Evolutionary conservation across 257 asterid species (phyloP).

Genomic region (Gynochthodes officinalis): DNA sequence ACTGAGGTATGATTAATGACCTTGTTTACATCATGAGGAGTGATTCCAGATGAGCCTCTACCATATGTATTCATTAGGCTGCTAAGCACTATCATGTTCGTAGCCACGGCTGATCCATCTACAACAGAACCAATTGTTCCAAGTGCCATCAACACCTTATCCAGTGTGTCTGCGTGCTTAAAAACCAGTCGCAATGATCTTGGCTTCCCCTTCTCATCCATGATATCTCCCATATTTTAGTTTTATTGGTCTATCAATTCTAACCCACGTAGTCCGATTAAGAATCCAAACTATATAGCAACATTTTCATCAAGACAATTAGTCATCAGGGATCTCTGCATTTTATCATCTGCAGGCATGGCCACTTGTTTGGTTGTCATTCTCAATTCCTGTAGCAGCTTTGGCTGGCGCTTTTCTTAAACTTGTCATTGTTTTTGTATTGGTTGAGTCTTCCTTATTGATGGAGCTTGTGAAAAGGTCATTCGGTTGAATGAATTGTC

Average conservation of each 20-base stretch:
- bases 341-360: not conserved
- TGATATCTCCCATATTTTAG: not conserved
- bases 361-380: not conserved
- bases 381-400: not conserved
- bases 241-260: no score
- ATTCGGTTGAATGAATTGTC: no score
- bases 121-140: constrained; percentile 15
- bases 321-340: not conserved
- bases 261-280: not conserved
- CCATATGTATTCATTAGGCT: constrained; percentile 18
- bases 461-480: no score
- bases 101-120: constrained; percentile 6
- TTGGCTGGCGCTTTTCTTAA: not conserved
- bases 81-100: constrained; percentile 6
- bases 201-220: not conserved
- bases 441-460: not conserved
- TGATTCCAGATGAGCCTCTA: constrained; percentile 7
- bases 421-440: not conserved
- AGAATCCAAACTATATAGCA: not conserved
- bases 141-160: constrained; percentile 13
- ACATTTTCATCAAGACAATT: not conserved
- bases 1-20: not conserved
- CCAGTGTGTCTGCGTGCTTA: constrained; percentile 14
- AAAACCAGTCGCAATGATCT: constrained; percentile 8
- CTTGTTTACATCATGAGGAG: constrained; percentile 9